Percentiles rank a stretch among this genome's conserved stretches.
Evolutionary conservation across 148 eudicot species (phyloP).

Genomic region (Nyssa sinensis): DNA sequence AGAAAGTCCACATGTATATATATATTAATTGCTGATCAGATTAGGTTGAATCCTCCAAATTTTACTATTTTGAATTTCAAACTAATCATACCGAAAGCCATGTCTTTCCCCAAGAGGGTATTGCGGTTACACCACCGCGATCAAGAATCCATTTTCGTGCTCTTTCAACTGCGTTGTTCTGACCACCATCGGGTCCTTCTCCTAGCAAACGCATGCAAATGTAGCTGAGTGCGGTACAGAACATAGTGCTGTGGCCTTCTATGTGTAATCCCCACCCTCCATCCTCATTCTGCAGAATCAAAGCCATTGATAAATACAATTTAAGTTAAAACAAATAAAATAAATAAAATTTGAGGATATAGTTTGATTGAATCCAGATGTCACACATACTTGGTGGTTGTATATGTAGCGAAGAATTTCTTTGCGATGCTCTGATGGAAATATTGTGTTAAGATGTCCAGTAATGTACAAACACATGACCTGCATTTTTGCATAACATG

Average conservation of each 20-base stretch:
- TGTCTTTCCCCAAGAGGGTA: conserved; percentile 30
- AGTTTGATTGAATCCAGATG: background rate
- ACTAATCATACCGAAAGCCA: conserved; percentile 19
- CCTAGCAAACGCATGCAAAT: conserved; percentile 24
- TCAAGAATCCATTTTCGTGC: conserved; percentile 22
- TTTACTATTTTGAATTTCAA: background rate
- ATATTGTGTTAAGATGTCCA: background rate
- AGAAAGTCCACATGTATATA: no score
- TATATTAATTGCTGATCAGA: no score
- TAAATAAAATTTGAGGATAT: no score
- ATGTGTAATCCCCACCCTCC: conserved; percentile 30
- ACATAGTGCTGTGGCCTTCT: conserved; percentile 23
- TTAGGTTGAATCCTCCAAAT: no score
- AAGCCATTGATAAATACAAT: no score
- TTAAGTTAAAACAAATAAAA: no score
- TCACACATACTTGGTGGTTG: conserved; percentile 11
- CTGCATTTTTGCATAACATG: background rate
- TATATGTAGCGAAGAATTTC: conserved; percentile 15
- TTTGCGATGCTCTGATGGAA: conserved; percentile 6
- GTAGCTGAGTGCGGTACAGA: conserved; percentile 23
- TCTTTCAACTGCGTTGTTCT: conserved; percentile 19
- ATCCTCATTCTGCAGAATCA: conserved; percentile 20
- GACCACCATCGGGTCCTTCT: conserved; percentile 24
- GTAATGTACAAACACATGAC: conserved; percentile 11
- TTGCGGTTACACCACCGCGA: conserved; percentile 16